Percentiles rank a stretch among this genome's conserved stretches.
Evolutionary conservation across 176 grass and related monocot species (phyloP).

Genomic region (Dendrocalamus sinicus): DNA sequence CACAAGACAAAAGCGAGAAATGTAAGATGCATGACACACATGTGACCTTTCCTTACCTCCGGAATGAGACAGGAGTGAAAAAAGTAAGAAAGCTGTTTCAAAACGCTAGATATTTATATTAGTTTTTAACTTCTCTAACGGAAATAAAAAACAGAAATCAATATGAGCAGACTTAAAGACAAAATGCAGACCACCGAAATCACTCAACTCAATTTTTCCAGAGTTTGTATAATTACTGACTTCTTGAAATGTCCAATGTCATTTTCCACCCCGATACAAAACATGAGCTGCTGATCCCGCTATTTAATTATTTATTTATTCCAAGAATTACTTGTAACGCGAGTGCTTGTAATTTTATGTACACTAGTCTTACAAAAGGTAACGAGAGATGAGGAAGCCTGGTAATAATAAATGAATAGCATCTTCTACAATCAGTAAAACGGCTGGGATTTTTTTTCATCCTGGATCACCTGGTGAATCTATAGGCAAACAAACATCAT

Average conservation of each 20-base stretch:
- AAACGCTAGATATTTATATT: too few relatives aligned
- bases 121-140: too few relatives aligned
- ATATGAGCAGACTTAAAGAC: too few relatives aligned
- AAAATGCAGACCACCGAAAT: neutral
- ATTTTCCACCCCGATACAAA: neutral
- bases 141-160: too few relatives aligned
- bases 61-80: too few relatives aligned
- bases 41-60: too few relatives aligned
- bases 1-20: too few relatives aligned
- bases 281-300: neutral
- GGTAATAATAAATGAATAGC: slow-evolving; percentile 57
- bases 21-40: too few relatives aligned
- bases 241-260: neutral
- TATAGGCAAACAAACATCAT: slow-evolving; percentile 8
- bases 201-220: neutral
- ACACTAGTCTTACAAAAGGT: slow-evolving; percentile 55
- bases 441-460: neutral
- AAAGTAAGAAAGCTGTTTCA: too few relatives aligned
- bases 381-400: slow-evolving; percentile 4
- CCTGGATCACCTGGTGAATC: neutral
- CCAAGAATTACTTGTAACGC: neutral
- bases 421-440: slow-evolving; percentile 42
- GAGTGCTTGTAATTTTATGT: slow-evolving; percentile 32
- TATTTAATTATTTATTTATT: neutral
- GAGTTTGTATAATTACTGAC: neutral